Evolutionary conservation across 768 basidiomycete genomes (phyloP), one percentile per base, ranked within the genome.

Genomic region (Mycena latifolia): DNA sequence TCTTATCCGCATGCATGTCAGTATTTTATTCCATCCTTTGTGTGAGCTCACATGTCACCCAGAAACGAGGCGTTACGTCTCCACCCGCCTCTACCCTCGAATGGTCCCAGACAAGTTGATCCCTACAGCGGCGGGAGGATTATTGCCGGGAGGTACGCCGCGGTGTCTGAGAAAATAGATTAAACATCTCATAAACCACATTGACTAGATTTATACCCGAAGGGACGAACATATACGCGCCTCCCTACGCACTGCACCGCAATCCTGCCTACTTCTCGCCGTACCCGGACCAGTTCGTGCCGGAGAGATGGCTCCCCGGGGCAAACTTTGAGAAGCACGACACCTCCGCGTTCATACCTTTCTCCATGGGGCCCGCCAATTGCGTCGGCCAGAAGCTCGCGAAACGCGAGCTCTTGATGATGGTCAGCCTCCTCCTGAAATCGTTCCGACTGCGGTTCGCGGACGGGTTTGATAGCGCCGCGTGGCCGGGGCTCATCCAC

Each of bases 1-100:
- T 80, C 57, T 66, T 82, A 35, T 79, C 76, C 31, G 79, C 75
- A 33, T 75, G 73, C 53, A 74, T 82, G 81, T 81, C 67, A 55
- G 76, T 72, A 15, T 28, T 60, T 27, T 51, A 25, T 45, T 61
- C 46, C 22, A 12, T 45, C 37, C 53, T 11, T 63, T 47, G 6
- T 4, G 24, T 27, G 3, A 37, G 27, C 24, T 53, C 22, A 53
- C 27, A 17, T 33, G 45, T 6, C n/a, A 45, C 17, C 51, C 57
- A 87, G 86, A 66, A 85, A 86, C 43, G 86, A 88, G 57, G 75
- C 80, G 0, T 72, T 88, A 29, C 80, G 86, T 37, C 75, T 88
- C 24, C 80, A 79, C 61, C 84, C 86, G 14, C 80, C 87, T 9
- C 71, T 87, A n/a, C 78, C 85, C 47, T 79, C 45, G 75, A 79